A percentile compares a stretch with the other conserved stretches of the same genome.
Evolutionary conservation across 306 rosid genomes (phyloP).

Genomic region (Lablab purpureus): DNA sequence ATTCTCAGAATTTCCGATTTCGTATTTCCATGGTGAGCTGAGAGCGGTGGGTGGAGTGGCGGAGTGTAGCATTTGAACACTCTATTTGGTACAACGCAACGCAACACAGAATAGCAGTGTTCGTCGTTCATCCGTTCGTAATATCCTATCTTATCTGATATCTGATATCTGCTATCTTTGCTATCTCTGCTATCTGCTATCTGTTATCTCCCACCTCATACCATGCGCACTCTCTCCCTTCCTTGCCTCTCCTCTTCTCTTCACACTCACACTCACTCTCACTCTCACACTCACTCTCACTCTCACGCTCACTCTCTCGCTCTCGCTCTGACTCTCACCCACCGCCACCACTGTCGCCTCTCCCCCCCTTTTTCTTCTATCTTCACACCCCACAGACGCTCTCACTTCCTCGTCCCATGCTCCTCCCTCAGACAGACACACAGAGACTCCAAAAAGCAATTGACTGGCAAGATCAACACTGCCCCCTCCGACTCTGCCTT

Average conservation of each 20-base stretch:
- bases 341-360: constrained; percentile 27
- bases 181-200: too few species aligned
- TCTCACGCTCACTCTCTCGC: neutral
- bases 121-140: too few species aligned
- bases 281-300: too few species aligned
- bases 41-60: too few species aligned
- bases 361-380: constrained; percentile 52
- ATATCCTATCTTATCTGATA: neutral
- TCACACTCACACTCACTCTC: neutral
- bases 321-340: neutral
- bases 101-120: too few species aligned
- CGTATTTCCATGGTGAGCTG: too few species aligned
- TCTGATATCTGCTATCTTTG: too few species aligned
- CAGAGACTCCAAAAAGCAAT: constrained; percentile 60
- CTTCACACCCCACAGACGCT: constrained; percentile 60
- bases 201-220: constrained; percentile 25
- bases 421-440: constrained; percentile 84
- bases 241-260: constrained; percentile 63
- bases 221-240: constrained; percentile 70
- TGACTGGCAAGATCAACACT: constrained; percentile 44
- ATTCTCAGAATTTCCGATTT: too few species aligned
- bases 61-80: too few species aligned
- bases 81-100: too few species aligned
- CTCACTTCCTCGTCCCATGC: constrained; percentile 68
- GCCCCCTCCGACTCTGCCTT: constrained; percentile 68